A percentile compares a stretch with the other conserved stretches of the same genome.
These are phyloP conservation scores for Fonsecaea erecta DNA, from an alignment of 2,329 filamentous ascomycete genomes.

Conservation along the genomic window DNA sequence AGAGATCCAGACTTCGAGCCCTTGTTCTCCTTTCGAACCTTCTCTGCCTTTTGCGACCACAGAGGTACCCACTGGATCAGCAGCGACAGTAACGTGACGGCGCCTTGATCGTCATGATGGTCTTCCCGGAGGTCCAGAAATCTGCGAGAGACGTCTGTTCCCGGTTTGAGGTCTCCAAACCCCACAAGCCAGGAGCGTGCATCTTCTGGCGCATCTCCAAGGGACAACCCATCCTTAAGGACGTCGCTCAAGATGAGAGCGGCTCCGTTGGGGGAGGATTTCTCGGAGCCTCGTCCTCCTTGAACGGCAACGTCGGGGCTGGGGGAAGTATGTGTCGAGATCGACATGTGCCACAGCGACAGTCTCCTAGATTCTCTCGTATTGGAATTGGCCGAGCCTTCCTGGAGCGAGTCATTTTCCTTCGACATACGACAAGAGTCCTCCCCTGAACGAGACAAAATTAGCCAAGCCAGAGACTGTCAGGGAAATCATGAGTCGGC, in stretches of 20 bases:
- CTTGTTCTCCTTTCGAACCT: constrained; percentile 28
- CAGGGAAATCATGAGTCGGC: background rate
- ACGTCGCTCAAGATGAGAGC: constrained; percentile 18
- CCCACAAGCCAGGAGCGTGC: constrained; percentile 32
- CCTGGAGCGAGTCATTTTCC: constrained; percentile 29
- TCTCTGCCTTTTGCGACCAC: constrained; percentile 30
- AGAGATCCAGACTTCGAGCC: constrained; percentile 20
- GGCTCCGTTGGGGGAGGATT: constrained; percentile 4
- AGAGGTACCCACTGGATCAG: constrained; percentile 28
- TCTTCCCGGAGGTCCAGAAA: constrained; percentile 24
- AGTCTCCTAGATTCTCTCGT: constrained; percentile 20
- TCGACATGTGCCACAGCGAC: constrained; percentile 24
- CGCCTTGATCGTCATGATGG: constrained; percentile 15
- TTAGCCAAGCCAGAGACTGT: constrained; percentile 19
- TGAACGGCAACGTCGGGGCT: constrained; percentile 16
- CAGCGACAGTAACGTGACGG: constrained; percentile 29
- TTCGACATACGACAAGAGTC: constrained; percentile 33
- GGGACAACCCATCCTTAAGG: constrained; percentile 17
- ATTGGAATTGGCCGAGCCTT: constrained; percentile 24
- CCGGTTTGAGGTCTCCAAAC: constrained; percentile 31
- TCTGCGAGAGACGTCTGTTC: constrained; percentile 33
- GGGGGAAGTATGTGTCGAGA: constrained; percentile 20
- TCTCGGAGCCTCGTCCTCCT: constrained; percentile 17
- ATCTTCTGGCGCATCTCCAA: constrained; percentile 27
- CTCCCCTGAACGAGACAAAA: constrained; percentile 11